Base-by-base conservation (phyloP, 2,329 filamentous ascomycete genomes). In the Epichloe gansuensis region DNA sequence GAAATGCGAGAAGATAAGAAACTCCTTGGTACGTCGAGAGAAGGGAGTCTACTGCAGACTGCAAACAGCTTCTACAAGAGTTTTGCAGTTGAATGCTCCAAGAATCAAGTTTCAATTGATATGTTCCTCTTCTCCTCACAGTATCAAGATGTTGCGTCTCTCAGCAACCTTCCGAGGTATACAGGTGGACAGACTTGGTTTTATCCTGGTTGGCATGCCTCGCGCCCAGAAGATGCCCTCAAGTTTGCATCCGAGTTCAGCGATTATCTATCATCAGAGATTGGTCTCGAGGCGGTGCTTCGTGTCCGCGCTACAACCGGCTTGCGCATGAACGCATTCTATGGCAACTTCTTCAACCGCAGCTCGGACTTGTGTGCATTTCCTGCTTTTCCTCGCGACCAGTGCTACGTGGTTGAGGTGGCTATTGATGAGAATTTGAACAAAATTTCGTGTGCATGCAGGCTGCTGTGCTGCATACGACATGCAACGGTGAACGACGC, bases 331-430 rank as follows among this genome's bases (percentile, higher is more conserved):
- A 95, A 85, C 72, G 91, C 91, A 2, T 98, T 98, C 72, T 98
- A 97, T 69, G 93, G 93, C 60, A 98, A 98, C 74, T 98, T 98
- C 72, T 98, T 98, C 78, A 98, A 97, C 75, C 82, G 93, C 61
- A 95, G 89, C 66, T 96, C 91, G 15, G 93, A 98, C 72, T 81
- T 98, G 35, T 97, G 93, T 67, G 93, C 93, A 12, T 98, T 98
- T 77, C 93, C 93, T 2, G 91, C 93, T 0, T 97, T 98, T 75
- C 93, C 93, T 35, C 85, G 93, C 65, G 93, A 98, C 63, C 93
- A 98, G 69, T 90, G 88, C 57, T 97, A 97, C 65, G 93, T 97
- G 44, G 91, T 98, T 21, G 93, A 98, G 69, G 94, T 98, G 52
- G 91, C 93, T 13, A 97, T 98, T 59, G 93, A 98, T 62, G 93